Conservation (phyloP, 495 filamentous ascomycete species). For the Penicillium dipodomyicola region DNA sequence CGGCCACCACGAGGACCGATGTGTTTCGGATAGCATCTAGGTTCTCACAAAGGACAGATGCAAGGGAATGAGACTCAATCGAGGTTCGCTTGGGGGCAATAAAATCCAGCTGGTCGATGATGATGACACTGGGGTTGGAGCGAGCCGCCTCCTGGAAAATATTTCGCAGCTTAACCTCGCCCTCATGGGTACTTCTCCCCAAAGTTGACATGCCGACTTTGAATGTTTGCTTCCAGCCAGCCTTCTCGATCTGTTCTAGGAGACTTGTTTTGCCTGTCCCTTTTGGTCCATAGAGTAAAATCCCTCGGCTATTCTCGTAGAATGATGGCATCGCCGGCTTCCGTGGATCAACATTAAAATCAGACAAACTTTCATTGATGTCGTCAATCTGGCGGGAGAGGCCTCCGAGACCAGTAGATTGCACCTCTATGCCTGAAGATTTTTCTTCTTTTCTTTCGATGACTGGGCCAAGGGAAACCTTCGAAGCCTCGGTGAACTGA, state of each 20-base stretch:
- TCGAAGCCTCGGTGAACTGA: conserved; percentile 33
- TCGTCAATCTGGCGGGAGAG: conserved; percentile 59
- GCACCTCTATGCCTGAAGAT: conserved; percentile 26
- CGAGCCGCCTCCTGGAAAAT: conserved; percentile 69
- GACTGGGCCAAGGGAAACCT: conserved; percentile 35
- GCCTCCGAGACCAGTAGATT: conserved; percentile 53
- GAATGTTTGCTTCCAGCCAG: conserved; percentile 66
- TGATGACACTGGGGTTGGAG: conserved; percentile 73
- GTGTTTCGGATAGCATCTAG: conserved; percentile 43
- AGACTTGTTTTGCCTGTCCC: conserved; percentile 80
- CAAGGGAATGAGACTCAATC: conserved; percentile 38
- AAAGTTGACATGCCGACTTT: conserved; percentile 57
- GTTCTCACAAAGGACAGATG: conserved; percentile 41
- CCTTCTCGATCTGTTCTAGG: conserved; percentile 61
- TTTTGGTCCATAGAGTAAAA: conserved; percentile 78
- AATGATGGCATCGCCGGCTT: conserved; percentile 41
- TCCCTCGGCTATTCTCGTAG: conserved; percentile 49
- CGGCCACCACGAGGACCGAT: conserved; percentile 67
- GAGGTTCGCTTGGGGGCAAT: conserved; percentile 61
- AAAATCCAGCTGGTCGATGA: conserved; percentile 78
- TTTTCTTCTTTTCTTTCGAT: conserved; percentile 17
- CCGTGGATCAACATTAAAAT: conserved; percentile 47
- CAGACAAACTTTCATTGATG: conserved; percentile 64
- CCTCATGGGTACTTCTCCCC: conserved; percentile 38
- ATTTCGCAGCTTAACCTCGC: conserved; percentile 57